A percentile compares a stretch with the other conserved stretches of the same genome.
These are phyloP conservation scores for Dinochytrium kinnereticum DNA, from an alignment of 371 early-diverging fungal genomes.

Conservation along the genomic window DNA sequence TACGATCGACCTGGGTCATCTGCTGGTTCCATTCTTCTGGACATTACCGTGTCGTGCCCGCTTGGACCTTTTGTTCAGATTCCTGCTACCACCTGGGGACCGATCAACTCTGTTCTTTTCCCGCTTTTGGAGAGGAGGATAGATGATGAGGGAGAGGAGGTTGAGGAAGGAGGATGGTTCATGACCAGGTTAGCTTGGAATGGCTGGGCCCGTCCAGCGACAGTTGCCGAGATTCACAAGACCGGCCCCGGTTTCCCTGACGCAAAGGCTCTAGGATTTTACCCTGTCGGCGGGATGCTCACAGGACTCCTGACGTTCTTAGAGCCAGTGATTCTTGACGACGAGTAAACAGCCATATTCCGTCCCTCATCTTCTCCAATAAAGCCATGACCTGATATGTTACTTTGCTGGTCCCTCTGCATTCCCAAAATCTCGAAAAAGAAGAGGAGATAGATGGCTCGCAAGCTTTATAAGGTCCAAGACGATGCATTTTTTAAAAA, in stretches of 20 bases:
- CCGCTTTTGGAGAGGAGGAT: not conserved
- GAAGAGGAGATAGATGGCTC: too few relatives aligned
- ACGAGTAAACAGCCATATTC: too few relatives aligned
- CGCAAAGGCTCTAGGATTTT: not conserved
- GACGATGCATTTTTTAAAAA: too few relatives aligned
- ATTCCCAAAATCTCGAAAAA: too few relatives aligned
- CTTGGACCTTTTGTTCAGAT: not conserved
- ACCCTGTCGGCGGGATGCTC: slow-evolving; percentile 7
- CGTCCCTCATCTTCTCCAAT: too few relatives aligned
- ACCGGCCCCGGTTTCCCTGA: slow-evolving; percentile 13
- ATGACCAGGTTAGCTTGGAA: not conserved
- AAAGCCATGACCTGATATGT: too few relatives aligned
- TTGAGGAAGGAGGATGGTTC: slow-evolving; percentile 1
- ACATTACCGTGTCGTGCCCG: not conserved
- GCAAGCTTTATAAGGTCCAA: too few relatives aligned
- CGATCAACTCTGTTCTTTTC: not conserved
- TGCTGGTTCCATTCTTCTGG: slow-evolving; percentile 3
- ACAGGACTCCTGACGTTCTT: slow-evolving; percentile 5
- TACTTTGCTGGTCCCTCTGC: too few relatives aligned
- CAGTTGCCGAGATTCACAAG: slow-evolving; percentile 2
- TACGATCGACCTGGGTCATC: slow-evolving; percentile 6
- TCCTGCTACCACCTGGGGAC: slow-evolving; percentile 19
- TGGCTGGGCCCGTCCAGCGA: slow-evolving; percentile 13
- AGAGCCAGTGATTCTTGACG: slow-evolving; percentile 2
- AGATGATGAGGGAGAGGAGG: slow-evolving; percentile 11